A percentile compares a stretch with the other conserved stretches of the same genome.
Evolutionary conservation across 208 protist genomes (phyloP).

Genomic region (Leishmania guyanensis): DNA sequence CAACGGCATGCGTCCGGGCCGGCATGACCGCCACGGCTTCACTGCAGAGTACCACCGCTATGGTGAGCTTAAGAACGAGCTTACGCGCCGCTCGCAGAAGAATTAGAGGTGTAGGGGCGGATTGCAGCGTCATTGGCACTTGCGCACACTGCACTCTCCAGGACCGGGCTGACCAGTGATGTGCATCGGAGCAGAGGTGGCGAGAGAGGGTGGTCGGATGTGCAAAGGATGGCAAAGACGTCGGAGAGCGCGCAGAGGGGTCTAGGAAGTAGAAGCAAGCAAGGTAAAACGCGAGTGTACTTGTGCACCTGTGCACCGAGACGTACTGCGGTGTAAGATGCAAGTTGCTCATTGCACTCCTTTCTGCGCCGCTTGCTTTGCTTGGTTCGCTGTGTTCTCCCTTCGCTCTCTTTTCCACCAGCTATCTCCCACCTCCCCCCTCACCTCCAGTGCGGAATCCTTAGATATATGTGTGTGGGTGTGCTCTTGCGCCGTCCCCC

Average conservation of each 20-base stretch:
- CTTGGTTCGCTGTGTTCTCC: background rate
- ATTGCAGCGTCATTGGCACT: background rate
- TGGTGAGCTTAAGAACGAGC: conserved; percentile 80
- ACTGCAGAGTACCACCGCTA: conserved; percentile 78
- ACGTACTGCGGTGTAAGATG: background rate
- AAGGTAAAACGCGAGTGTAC: background rate
- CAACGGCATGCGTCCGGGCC: conserved; percentile 53
- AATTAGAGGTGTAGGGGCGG: conserved; percentile 3
- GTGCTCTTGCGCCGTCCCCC: background rate
- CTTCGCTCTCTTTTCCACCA: background rate
- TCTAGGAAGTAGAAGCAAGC: background rate
- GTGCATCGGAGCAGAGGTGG: background rate
- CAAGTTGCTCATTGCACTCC: background rate
- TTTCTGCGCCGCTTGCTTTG: background rate
- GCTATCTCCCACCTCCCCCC: background rate
- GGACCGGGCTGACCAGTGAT: background rate
- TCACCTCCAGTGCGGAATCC: background rate
- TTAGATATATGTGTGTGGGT: background rate
- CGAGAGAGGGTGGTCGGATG: background rate
- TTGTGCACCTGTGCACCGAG: background rate
- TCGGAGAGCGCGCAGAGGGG: background rate
- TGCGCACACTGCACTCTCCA: background rate
- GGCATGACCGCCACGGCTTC: conserved; percentile 59
- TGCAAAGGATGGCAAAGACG: background rate
- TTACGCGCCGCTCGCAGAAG: conserved; percentile 39